Evolutionary conservation across 2,329 filamentous ascomycete species (phyloP), one percentile per base, ranked within the genome.

Genomic region (Aspergillus sergii): DNA sequence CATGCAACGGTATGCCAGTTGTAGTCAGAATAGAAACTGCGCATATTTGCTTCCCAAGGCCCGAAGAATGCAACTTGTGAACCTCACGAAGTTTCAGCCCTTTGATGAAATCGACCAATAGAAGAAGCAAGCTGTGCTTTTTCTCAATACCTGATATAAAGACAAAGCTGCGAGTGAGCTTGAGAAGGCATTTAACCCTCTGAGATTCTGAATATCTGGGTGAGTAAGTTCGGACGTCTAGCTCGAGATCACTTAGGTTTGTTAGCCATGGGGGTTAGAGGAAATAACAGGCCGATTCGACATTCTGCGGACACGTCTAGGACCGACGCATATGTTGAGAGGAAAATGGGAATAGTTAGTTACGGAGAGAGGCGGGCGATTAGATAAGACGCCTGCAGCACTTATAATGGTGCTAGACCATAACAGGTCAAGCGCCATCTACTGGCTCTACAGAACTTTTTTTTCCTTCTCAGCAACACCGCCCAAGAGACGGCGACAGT

Each of bases 391-490:
- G 45, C 46, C 61, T 53, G 60, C 58, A 64, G 64, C 58, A 53
- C 45, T 26, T 39, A 55, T 28, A 45, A 14, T 2, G 59, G 30
- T 28, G 43, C 75, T 76, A 76, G 66, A 9, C 75, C 71, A 9
- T 1, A 71, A 68, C 19, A 41, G 73, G 75, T 46, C 68, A 75
- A 78, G 77, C 68, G 71, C 32, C 67, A 64, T 70, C 50, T 60
- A 62, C 64, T 63, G 65, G 67, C 65, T 70, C 71, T 76, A 75
- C 73, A 76, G 75, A 78, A 79, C 75, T 78, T 80, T 80, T 79
- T 79, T 79, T 76, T 73, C 73, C 69, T 71, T 72, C 70, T 67
- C 70, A 70, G 70, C 68, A 69, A 73, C 68, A 71, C 64, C 66
- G 68, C 68, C 58, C 69, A 69, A 58, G 58, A 69, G 64, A 64